Percentiles rank a stretch among this genome's conserved stretches.
These are phyloP conservation scores for Podila epigama DNA, from an alignment of 192 early-diverging fungal species.

Conservation along the genomic window DNA sequence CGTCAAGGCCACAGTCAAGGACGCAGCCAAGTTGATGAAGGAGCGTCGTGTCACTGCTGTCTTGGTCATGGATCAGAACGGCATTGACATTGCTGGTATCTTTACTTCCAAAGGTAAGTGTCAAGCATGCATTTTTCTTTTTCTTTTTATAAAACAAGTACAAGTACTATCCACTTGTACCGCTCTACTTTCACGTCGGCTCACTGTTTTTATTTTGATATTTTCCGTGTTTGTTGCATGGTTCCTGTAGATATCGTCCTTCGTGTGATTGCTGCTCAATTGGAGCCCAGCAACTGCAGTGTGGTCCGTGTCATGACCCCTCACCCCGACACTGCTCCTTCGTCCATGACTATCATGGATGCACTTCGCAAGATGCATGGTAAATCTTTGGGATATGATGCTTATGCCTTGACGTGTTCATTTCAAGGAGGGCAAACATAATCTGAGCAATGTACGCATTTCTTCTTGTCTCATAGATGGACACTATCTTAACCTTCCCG, in stretches of 20 bases:
- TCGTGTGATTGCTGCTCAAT: conserved; percentile 85
- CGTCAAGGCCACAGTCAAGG: conserved; percentile 71
- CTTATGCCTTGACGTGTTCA: conserved; percentile 1
- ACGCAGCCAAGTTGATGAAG: conserved; percentile 80
- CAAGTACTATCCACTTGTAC: too few species aligned
- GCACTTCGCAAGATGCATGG: conserved; percentile 87
- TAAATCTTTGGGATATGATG: too few species aligned
- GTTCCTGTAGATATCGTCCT: conserved; percentile 78
- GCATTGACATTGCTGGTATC: conserved; percentile 80
- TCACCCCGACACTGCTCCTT: conserved; percentile 80
- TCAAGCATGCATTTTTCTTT: too few species aligned
- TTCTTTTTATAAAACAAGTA: too few species aligned
- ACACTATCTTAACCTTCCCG: conserved; percentile 85
- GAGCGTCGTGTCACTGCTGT: conserved; percentile 76
- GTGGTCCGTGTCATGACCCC: conserved; percentile 98
- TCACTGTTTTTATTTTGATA: not conserved
- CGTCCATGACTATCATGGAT: conserved; percentile 78
- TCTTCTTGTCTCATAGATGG: conserved; percentile 59
- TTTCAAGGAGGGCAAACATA: not conserved
- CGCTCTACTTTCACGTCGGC: conserved; percentile 3
- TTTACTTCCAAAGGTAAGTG: conserved; percentile 79
- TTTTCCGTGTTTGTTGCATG: not conserved
- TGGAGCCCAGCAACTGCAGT: conserved; percentile 88
- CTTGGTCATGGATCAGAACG: conserved; percentile 73
- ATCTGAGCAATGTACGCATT: not conserved